Conservation (phyloP, 768 basidiomycete species). For the Lactifluus subvellereus region DNA sequence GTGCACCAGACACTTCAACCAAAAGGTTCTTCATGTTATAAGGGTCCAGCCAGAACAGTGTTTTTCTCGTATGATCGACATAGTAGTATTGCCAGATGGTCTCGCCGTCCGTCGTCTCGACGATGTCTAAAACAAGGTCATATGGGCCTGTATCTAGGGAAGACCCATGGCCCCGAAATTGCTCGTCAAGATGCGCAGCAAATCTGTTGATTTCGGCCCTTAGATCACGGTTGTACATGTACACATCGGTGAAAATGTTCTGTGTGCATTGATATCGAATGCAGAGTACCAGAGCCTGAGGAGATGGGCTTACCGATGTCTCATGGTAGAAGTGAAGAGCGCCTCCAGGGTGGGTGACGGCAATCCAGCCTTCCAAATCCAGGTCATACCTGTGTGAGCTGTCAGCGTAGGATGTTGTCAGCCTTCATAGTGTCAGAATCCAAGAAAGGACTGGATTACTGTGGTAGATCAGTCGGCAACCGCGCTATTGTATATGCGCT, state of each 20-base stretch:
- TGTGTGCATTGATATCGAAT: neutral
- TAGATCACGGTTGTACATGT: slow-evolving; percentile 9
- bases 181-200: neutral
- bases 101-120: neutral
- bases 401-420: neutral
- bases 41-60: slow-evolving; percentile 1
- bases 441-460: neutral
- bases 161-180: neutral
- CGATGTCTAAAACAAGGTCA: slow-evolving; percentile 14
- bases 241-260: slow-evolving; percentile 15
- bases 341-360: neutral
- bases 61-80: slow-evolving; percentile 2
- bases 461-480: neutral
- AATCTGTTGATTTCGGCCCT: neutral
- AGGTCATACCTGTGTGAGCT: neutral
- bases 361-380: neutral
- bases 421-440: neutral
- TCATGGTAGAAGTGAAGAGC: slow-evolving; percentile 15
- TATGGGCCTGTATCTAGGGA: neutral
- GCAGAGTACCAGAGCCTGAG: too few species aligned
- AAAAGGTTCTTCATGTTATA: neutral
- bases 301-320: neutral
- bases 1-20: neutral
- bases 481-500: neutral
- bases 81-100: slow-evolving; percentile 9